Conservation (phyloP, 441 rosid species). For the Oxalis stricta region DNA sequence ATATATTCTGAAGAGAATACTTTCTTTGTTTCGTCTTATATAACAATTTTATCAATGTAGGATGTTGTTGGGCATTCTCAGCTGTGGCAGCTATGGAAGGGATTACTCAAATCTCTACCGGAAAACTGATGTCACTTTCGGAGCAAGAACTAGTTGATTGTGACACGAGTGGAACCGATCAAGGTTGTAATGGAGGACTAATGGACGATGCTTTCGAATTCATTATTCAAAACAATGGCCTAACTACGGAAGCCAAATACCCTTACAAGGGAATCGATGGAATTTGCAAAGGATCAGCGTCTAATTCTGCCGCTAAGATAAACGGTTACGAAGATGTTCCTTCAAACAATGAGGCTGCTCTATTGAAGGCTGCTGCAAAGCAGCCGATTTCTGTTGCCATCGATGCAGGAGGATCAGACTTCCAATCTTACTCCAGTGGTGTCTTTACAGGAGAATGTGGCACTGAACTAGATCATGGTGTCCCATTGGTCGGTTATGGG, state of each 20-base stretch:
- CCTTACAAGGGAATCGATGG: constrained; percentile 11
- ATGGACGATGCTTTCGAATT: constrained; percentile 19
- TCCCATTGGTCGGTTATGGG: constrained; percentile 1
- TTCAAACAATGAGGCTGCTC: constrained; percentile 1
- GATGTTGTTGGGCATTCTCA: constrained; percentile 35
- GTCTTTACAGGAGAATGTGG: not conserved
- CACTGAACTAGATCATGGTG: not conserved
- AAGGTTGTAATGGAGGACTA: constrained; percentile 18
- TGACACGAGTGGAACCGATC: constrained; percentile 6
- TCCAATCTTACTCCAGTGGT: not conserved
- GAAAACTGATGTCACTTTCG: constrained; percentile 22
- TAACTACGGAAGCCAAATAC: constrained; percentile 11
- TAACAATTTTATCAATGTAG: not conserved
- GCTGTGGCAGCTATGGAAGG: constrained; percentile 26
- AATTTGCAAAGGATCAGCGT: constrained; percentile 1
- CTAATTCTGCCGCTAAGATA: constrained; percentile 11
- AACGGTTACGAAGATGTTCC: constrained; percentile 13
- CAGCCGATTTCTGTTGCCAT: constrained; percentile 14
- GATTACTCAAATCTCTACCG: constrained; percentile 19
- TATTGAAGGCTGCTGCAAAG: constrained; percentile 2
- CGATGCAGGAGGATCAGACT: constrained; percentile 1
- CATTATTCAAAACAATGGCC: constrained; percentile 15
- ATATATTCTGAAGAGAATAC: too few species aligned
- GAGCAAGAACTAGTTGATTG: constrained; percentile 34
- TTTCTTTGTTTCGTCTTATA: not conserved